Conservation (phyloP, 441 rosid species). For the Brassica balearica region DNA sequence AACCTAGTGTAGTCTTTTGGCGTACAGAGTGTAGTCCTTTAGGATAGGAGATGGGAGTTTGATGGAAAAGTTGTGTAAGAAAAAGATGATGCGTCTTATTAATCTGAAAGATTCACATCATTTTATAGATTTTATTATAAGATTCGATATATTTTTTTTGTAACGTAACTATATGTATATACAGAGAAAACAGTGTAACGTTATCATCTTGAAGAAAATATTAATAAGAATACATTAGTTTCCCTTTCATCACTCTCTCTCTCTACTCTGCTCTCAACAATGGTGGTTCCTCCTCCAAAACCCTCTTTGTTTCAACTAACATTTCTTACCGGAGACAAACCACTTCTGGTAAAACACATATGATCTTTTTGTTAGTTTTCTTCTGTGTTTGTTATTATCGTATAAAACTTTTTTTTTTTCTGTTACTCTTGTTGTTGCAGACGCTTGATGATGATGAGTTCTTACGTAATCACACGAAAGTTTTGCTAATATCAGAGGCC, state of each 20-base stretch:
- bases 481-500: constrained; percentile 19
- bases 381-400: neutral
- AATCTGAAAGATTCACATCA: constrained; percentile 29
- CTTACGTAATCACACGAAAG: constrained; percentile 18
- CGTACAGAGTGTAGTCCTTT: neutral
- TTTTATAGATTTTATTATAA: neutral
- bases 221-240: neutral
- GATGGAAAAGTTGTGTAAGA: neutral
- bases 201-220: neutral
- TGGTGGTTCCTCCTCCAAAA: constrained; percentile 20
- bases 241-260: neutral
- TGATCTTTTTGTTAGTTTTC: neutral
- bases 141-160: neutral
- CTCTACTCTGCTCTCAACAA: constrained; percentile 23
- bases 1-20: neutral
- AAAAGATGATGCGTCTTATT: constrained; percentile 12
- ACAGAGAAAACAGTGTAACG: neutral
- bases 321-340: constrained; percentile 29
- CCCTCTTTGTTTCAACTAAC: neutral
- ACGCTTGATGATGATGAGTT: constrained; percentile 31
- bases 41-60: constrained; percentile 4
- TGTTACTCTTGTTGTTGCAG: constrained; percentile 11
- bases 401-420: neutral
- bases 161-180: constrained; percentile 1
- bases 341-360: constrained; percentile 18